Percentiles rank a stretch among this genome's conserved stretches.
Conservation (phyloP, 2,329 filamentous ascomycete genomes). For the Trichoderma pleuroti region DNA sequence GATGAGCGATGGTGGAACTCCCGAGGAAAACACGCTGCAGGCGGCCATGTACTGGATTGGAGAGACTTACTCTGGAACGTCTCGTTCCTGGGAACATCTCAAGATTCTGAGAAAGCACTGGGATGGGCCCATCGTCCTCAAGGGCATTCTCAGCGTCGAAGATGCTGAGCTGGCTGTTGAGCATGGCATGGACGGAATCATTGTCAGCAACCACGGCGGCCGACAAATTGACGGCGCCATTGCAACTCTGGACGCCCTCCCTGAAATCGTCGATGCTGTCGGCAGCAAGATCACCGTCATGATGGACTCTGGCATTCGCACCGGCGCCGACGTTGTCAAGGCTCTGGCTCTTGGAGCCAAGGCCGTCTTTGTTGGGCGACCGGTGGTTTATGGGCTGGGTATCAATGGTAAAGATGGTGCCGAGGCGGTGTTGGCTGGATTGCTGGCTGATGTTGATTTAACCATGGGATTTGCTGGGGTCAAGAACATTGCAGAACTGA, state of each 20-base stretch:
- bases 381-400: constrained; percentile 37
- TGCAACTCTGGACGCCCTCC: constrained; percentile 52
- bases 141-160: constrained; percentile 40
- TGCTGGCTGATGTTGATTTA: constrained; percentile 45
- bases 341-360: constrained; percentile 40
- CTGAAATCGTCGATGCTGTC: constrained; percentile 50
- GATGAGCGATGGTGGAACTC: constrained; percentile 41
- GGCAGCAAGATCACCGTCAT: constrained; percentile 57
- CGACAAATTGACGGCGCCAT: constrained; percentile 40
- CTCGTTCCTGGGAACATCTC: constrained; percentile 60
- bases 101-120: constrained; percentile 56
- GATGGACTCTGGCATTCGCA: constrained; percentile 42
- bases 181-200: constrained; percentile 38
- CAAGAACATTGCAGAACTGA: constrained; percentile 38
- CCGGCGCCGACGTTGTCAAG: constrained; percentile 40
- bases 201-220: constrained; percentile 43
- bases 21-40: constrained; percentile 46
- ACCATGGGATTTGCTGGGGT: constrained; percentile 55
- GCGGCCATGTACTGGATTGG: constrained; percentile 52
- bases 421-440: constrained; percentile 46
- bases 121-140: constrained; percentile 49
- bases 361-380: constrained; percentile 43
- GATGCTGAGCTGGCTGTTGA: constrained; percentile 39
- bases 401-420: constrained; percentile 47
- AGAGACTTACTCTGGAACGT: constrained; percentile 45